A percentile compares a stretch with the other conserved stretches of the same genome.
These are phyloP conservation scores for Pyrenochaeta sp. DNA, from an alignment of 2,329 filamentous ascomycete genomes.

Conservation along the genomic window DNA sequence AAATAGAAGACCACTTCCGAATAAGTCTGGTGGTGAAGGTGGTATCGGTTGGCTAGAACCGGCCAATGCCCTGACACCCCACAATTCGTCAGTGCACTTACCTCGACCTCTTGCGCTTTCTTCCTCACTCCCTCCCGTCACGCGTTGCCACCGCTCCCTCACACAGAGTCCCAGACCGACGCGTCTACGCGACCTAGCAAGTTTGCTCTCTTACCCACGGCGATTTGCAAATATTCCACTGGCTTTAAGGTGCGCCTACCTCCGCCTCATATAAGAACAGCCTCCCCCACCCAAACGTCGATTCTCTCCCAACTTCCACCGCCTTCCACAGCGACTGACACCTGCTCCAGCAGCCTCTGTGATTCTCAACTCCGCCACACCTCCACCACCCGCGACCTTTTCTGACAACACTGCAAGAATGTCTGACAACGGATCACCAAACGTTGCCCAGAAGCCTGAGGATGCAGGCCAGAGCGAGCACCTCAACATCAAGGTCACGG, in stretches of 20 bases:
- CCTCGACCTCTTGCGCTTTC: conserved; percentile 30
- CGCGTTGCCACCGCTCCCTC: conserved; percentile 35
- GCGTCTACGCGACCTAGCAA: conserved; percentile 19
- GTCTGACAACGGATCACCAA: conserved; percentile 55
- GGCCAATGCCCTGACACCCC: conserved; percentile 35
- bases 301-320: conserved; percentile 29
- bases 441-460: conserved; percentile 53
- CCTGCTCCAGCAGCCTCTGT: conserved; percentile 8
- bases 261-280: conserved; percentile 29
- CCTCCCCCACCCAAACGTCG: conserved; percentile 29
- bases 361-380: conserved; percentile 3
- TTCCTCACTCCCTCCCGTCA: conserved; percentile 19
- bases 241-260: conserved; percentile 23
- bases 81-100: conserved; percentile 36
- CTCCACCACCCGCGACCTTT: conserved; percentile 5
- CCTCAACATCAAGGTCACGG: conserved; percentile 98
- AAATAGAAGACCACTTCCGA: conserved; percentile 8
- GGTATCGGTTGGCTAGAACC: conserved; percentile 19
- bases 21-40: conserved; percentile 13
- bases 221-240: conserved; percentile 13
- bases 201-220: conserved; percentile 17
- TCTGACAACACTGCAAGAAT: conserved; percentile 23
- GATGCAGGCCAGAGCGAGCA: conserved; percentile 72
- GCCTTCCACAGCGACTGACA: conserved; percentile 25
- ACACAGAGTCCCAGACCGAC: conserved; percentile 20